Percentiles rank a stretch among this genome's conserved stretches.
Evolutionary conservation across 1,284 basidiomycete species (phyloP).

Genomic region (Cryptococcus sp.): DNA sequence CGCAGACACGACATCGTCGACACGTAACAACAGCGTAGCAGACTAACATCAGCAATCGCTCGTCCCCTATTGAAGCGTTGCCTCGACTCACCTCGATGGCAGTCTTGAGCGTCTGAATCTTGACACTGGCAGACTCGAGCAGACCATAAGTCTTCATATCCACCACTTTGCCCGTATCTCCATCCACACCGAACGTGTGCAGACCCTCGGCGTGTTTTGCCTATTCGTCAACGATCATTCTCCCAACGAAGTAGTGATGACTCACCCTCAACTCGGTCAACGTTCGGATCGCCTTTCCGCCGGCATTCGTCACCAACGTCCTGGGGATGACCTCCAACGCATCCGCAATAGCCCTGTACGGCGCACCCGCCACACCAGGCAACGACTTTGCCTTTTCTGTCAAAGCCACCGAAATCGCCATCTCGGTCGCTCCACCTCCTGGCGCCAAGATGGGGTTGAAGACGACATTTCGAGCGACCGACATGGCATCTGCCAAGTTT

Average conservation of each 20-base stretch:
- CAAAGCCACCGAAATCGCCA: slow-evolving; percentile 89
- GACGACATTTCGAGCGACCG: slow-evolving; percentile 91
- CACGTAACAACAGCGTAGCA: slow-evolving; percentile 82
- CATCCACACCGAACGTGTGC: slow-evolving; percentile 86
- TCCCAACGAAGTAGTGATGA: slow-evolving; percentile 13
- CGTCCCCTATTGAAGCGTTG: not conserved
- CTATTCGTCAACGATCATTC: slow-evolving; percentile 45
- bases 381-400: slow-evolving; percentile 75
- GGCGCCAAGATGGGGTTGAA: slow-evolving; percentile 91
- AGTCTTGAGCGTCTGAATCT: slow-evolving; percentile 97
- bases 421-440: slow-evolving; percentile 95
- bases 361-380: slow-evolving; percentile 81
- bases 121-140: slow-evolving; percentile 92
- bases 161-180: slow-evolving; percentile 88
- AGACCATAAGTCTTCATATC: slow-evolving; percentile 94
- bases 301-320: slow-evolving; percentile 91
- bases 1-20: slow-evolving; percentile 91
- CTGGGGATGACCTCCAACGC: slow-evolving; percentile 97
- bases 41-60: slow-evolving; percentile 50
- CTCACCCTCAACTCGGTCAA: slow-evolving; percentile 80
- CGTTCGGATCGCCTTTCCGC: slow-evolving; percentile 88
- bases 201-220: slow-evolving; percentile 93
- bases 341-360: slow-evolving; percentile 86
- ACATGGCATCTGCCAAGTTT: slow-evolving; percentile 96
- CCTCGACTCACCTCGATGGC: slow-evolving; percentile 68